Percentiles rank a stretch among this genome's conserved stretches.
Conservation (phyloP, 108 stramenopile genomes). For the Craspedostauros australis region DNA sequence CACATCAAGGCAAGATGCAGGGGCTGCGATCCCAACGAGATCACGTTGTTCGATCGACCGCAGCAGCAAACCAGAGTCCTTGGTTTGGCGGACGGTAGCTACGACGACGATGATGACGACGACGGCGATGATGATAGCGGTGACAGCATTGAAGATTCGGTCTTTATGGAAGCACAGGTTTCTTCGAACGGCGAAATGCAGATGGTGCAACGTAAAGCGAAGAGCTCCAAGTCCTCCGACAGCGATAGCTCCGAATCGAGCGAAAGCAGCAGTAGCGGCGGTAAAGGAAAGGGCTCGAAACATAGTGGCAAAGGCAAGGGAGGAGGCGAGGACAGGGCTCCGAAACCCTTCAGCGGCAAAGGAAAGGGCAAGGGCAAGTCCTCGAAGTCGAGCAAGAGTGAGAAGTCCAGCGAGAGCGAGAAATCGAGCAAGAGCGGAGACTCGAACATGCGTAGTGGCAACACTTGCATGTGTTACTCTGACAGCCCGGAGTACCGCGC, state of each 20-base stretch:
- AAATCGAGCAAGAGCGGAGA: background rate
- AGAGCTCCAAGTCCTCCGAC: conserved; percentile 5
- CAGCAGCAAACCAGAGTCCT: background rate
- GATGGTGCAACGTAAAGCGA: background rate
- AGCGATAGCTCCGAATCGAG: too few species aligned
- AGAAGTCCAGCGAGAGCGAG: background rate
- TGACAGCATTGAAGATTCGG: background rate
- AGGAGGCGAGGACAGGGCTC: background rate
- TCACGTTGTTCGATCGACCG: conserved; percentile 14
- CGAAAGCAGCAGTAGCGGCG: background rate
- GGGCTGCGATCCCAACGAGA: conserved; percentile 11
- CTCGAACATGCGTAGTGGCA: background rate
- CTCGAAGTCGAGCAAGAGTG: background rate
- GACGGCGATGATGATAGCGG: background rate
- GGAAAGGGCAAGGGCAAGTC: background rate
- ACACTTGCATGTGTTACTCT: conserved; percentile 12
- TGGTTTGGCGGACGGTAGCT: background rate
- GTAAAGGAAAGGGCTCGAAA: conserved; percentile 6
- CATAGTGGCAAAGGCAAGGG: background rate
- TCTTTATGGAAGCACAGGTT: background rate
- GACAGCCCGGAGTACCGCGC: conserved; percentile 14
- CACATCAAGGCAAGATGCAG: conserved; percentile 14
- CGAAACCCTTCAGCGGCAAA: too few species aligned
- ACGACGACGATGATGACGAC: background rate
- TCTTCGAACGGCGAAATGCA: background rate